Base-by-base conservation (phyloP, 2,329 filamentous ascomycete genomes). In the Fusarium sp. region DNA sequence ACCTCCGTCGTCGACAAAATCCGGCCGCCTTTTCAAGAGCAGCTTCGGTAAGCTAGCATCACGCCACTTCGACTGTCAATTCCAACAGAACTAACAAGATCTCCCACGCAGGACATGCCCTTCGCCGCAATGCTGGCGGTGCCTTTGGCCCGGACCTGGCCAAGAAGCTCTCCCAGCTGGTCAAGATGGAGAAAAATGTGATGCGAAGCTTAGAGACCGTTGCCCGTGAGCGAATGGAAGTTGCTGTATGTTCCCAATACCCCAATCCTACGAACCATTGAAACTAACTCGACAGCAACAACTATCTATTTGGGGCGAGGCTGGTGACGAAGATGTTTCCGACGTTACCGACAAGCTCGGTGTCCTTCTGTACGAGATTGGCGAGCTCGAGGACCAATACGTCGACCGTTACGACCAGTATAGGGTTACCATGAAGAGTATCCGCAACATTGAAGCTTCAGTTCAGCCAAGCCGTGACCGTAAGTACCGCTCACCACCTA, bases 171-270 rank as follows among this genome's bases (percentile, higher is more conserved):
- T 94, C 95, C 45, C 94, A 97, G 86, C 90, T 99, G 60, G 96
- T 99, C 74, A 99, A 99, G 90, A 99, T 99, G 96, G 96, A 99
- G 87, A 99, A 99, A 91, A 98, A 99, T 82, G 94, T 98, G 65
- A 99, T 99, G 96, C 94, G 96, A 84, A 98, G 95, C 83, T 92
- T 98, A 89, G 96, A 99, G 83, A 89, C 94, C 56, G 96, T 98
- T 61, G 95, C 95, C 51, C 92, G 95, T 80, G 96, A 99, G 88
- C 92, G 96, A 79, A 98, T 98, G 95, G 96, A 98, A 80, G 96
- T 98, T 76, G 96, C 96, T 81, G 95, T 98, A 93, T 81, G 94
- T 89, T 35, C 28, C 44, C 9, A 26, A 15, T 13, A 18, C 10
- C 20, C 35, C 20, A 20, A n/a, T 11, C 14, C 15, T 10, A 20